phyloP scores from a whole-genome alignment of 108 stramenopile species.

The Fistulifera pelliculosa region DNA sequence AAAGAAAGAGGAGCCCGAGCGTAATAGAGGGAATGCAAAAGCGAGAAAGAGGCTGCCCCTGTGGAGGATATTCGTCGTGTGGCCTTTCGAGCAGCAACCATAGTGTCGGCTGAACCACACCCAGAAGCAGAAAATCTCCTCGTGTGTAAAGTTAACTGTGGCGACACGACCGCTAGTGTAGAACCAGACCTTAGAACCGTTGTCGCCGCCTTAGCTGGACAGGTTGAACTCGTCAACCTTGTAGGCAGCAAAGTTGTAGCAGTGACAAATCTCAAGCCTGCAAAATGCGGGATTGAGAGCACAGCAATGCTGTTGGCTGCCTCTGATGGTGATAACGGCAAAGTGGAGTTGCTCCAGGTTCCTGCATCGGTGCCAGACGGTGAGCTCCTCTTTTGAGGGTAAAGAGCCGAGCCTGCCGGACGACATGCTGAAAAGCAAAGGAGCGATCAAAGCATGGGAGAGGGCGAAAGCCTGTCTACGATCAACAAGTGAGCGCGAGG shows the following conservation, averaged over 20 bases:
- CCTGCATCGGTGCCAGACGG: slow-evolving; percentile 69
- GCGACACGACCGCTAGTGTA: slow-evolving; percentile 50
- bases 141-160: slow-evolving; percentile 75
- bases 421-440: slow-evolving; percentile 79
- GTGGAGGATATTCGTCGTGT: slow-evolving; percentile 61
- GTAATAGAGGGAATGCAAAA: slow-evolving; percentile 13
- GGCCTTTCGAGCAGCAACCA: slow-evolving; percentile 64
- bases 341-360: slow-evolving; percentile 56
- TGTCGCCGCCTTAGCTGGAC: slow-evolving; percentile 72
- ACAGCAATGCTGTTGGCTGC: slow-evolving; percentile 77
- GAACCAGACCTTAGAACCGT: slow-evolving; percentile 33
- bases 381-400: slow-evolving; percentile 66
- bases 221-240: slow-evolving; percentile 52
- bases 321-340: slow-evolving; percentile 50
- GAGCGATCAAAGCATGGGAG: slow-evolving; percentile 78
- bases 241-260: slow-evolving; percentile 58
- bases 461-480: slow-evolving; percentile 49
- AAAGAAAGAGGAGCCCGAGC: slow-evolving; percentile 14
- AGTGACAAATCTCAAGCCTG: slow-evolving; percentile 77
- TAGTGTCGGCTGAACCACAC: slow-evolving; percentile 66
- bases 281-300: slow-evolving; percentile 80
- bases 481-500: slow-evolving; percentile 50
- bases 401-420: slow-evolving; percentile 62
- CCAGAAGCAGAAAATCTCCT: slow-evolving; percentile 81
- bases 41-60: slow-evolving; percentile 4